Percentiles rank a stretch among this genome's conserved stretches.
These are phyloP conservation scores for Talaromyces nanjingensis DNA, from an alignment of 495 filamentous ascomycete genomes.

Conservation along the genomic window DNA sequence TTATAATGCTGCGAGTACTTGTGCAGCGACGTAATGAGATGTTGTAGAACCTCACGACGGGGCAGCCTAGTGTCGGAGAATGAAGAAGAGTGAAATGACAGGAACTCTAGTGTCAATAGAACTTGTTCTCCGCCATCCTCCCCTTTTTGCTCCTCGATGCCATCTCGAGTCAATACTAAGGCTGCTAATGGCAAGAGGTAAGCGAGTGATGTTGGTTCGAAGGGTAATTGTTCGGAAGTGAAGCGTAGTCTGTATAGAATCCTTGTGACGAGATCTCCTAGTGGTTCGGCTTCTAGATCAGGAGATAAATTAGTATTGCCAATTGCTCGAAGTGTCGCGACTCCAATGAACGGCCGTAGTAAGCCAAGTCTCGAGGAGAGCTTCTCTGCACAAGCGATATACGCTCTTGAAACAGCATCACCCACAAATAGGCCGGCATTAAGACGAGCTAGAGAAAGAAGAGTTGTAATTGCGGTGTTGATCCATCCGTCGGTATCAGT, in stretches of 20 bases:
- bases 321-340: conserved; percentile 74
- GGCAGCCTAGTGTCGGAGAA: conserved; percentile 68
- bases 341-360: conserved; percentile 72
- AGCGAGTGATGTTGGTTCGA: conserved; percentile 76
- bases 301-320: conserved; percentile 64
- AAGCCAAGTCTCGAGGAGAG: conserved; percentile 69
- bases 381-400: conserved; percentile 66
- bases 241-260: conserved; percentile 87
- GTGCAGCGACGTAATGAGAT: conserved; percentile 76
- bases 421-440: conserved; percentile 77
- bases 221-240: conserved; percentile 81
- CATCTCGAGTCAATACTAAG: conserved; percentile 65
- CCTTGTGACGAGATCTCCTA: conserved; percentile 81
- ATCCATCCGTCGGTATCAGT: conserved; percentile 84
- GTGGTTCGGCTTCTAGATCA: conserved; percentile 65
- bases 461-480: conserved; percentile 60
- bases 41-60: conserved; percentile 60
- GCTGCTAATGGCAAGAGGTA: conserved; percentile 82
- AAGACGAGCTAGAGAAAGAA: conserved; percentile 65
- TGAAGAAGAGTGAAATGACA: conserved; percentile 76
- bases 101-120: conserved; percentile 80
- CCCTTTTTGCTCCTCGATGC: conserved; percentile 55
- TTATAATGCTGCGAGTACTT: conserved; percentile 89
- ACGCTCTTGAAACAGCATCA: conserved; percentile 69
- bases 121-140: conserved; percentile 83